A percentile compares a stretch with the other conserved stretches of the same genome.
Evolutionary conservation across 106 monocot species (phyloP).

Genomic region (Dendrobium catenatum): DNA sequence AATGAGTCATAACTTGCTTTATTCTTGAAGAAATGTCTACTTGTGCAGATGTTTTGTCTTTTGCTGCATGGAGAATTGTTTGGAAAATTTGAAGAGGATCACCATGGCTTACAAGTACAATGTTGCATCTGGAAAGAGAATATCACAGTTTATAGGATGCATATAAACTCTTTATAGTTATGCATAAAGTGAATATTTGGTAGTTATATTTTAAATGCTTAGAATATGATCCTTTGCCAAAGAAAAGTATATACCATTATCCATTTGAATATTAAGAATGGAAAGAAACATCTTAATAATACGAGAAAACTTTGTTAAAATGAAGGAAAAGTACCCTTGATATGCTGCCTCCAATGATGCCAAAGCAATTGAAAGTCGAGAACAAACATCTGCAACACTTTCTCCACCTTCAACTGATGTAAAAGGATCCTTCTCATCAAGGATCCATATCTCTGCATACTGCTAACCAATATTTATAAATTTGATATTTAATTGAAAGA

Average conservation of each 20-base stretch:
- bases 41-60: slow-evolving; percentile 20
- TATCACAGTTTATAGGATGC: background rate
- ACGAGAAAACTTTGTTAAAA: background rate
- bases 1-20: slow-evolving; percentile 27
- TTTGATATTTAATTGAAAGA: background rate
- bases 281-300: background rate
- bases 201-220: no score
- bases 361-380: slow-evolving; percentile 50
- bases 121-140: slow-evolving; percentile 35
- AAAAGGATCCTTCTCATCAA: slow-evolving; percentile 83
- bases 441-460: slow-evolving; percentile 87
- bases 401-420: slow-evolving; percentile 76
- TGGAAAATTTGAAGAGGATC: slow-evolving; percentile 95
- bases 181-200: no score
- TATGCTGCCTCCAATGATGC: slow-evolving; percentile 45
- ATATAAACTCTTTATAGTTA: no score
- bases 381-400: slow-evolving; percentile 85
- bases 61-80: slow-evolving; percentile 44
- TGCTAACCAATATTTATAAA: slow-evolving; percentile 20
- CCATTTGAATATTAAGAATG: background rate
- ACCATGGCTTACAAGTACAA: slow-evolving; percentile 87
- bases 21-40: slow-evolving; percentile 35
- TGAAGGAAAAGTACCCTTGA: slow-evolving; percentile 43
- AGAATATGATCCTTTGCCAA: no score
- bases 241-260: no score